Evolutionary conservation across 2,329 filamentous ascomycete species (phyloP).

Genomic region (Colletotrichum lentis): DNA sequence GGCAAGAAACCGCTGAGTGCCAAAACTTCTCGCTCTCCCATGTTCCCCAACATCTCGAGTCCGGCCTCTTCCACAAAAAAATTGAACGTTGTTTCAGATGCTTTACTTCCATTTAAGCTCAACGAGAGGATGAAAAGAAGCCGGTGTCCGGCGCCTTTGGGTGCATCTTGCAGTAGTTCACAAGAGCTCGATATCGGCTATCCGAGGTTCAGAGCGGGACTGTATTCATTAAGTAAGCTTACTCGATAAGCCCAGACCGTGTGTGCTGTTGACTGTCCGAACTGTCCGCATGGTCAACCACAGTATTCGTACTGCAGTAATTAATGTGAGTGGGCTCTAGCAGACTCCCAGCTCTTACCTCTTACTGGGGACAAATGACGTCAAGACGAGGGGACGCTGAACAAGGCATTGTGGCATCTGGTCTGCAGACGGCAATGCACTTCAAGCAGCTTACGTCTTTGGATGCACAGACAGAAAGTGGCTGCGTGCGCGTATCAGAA

Average conservation of each 20-base stretch:
- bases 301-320: not conserved
- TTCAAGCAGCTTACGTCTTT: constrained; percentile 24
- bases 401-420: constrained; percentile 23
- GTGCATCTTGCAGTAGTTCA: not conserved
- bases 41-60: not conserved
- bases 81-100: no score
- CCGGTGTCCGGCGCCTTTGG: not conserved
- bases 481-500: constrained; percentile 30
- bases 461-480: constrained; percentile 28
- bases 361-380: constrained; percentile 33
- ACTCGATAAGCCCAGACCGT: constrained; percentile 10
- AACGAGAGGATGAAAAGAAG: not conserved
- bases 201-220: constrained; percentile 21
- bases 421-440: constrained; percentile 25
- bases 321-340: constrained; percentile 7
- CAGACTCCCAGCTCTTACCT: constrained; percentile 21
- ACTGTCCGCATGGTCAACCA: constrained; percentile 7
- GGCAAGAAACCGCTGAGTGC: not conserved
- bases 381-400: constrained; percentile 19
- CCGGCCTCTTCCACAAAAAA: no score
- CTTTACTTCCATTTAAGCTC: not conserved
- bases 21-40: not conserved
- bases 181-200: constrained; percentile 23
- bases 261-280: not conserved
- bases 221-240: constrained; percentile 13